A percentile compares a stretch with the other conserved stretches of the same genome.
Conservation (phyloP, 2,329 filamentous ascomycete genomes). For the Xylaria digitata region DNA sequence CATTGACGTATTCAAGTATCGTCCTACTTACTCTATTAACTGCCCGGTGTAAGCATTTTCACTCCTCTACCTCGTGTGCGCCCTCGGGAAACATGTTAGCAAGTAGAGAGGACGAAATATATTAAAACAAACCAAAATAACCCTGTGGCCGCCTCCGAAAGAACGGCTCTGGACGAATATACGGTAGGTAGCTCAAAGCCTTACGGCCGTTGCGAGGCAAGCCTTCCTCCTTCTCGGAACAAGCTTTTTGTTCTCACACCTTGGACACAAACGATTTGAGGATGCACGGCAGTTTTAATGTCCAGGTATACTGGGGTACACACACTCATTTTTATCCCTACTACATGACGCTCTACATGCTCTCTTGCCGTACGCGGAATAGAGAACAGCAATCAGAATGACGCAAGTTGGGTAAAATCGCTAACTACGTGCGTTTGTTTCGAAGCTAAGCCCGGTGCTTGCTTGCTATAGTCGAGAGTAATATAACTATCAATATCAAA, state of each 20-base stretch:
- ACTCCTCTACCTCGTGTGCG: neutral
- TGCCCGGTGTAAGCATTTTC: neutral
- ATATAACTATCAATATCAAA: neutral
- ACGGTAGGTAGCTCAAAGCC: neutral
- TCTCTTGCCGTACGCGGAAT: neutral
- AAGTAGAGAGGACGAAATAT: neutral
- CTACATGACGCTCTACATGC: conserved; percentile 17
- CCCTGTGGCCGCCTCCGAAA: neutral
- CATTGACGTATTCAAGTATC: conserved; percentile 4
- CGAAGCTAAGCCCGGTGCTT: neutral
- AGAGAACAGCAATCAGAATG: neutral
- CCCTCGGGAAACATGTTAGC: neutral
- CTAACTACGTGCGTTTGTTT: too few relatives aligned
- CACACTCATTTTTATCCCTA: neutral
- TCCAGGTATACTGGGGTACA: conserved; percentile 12
- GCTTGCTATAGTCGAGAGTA: neutral
- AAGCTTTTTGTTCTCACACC: conserved; percentile 5
- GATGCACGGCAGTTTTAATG: conserved; percentile 24
- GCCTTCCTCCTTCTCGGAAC: neutral
- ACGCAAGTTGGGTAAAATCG: neutral
- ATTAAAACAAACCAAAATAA: too few relatives aligned
- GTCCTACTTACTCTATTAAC: neutral
- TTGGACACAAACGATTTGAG: conserved; percentile 16
- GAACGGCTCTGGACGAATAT: neutral
- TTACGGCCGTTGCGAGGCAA: conserved; percentile 39